Evolutionary conservation across 495 filamentous ascomycete species (phyloP).

Genomic region (Xylaria castorea): DNA sequence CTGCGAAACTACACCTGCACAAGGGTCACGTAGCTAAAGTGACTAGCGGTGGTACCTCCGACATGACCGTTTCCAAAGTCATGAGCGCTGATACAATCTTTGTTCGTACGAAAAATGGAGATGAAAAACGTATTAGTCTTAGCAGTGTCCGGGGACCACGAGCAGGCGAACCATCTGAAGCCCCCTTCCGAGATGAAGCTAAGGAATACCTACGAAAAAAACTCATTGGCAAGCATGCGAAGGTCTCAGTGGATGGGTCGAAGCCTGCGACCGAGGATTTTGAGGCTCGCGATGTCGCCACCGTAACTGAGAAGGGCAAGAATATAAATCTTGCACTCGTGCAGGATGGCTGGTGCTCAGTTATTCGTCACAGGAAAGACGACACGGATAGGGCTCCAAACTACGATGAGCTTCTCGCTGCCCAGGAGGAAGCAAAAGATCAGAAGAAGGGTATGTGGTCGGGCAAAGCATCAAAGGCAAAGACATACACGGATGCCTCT

Average conservation of each 20-base stretch:
- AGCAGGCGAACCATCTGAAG: conserved; percentile 60
- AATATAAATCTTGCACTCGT: conserved; percentile 86
- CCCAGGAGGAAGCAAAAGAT: conserved; percentile 85
- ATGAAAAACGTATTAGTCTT: conserved; percentile 87
- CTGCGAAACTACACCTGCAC: conserved; percentile 74
- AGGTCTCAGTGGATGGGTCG: conserved; percentile 85
- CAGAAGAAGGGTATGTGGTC: conserved; percentile 92
- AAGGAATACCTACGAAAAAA: conserved; percentile 96
- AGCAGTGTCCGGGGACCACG: conserved; percentile 94
- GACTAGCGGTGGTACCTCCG: conserved; percentile 62
- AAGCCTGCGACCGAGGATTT: conserved; percentile 88
- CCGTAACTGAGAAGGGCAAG: conserved; percentile 80
- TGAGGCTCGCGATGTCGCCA: conserved; percentile 93
- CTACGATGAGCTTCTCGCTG: conserved; percentile 89
- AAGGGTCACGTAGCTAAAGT: conserved; percentile 74
- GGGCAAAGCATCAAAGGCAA: conserved; percentile 78
- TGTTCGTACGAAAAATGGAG: conserved; percentile 79
- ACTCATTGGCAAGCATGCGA: conserved; percentile 93
- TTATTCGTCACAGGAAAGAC: conserved; percentile 91
- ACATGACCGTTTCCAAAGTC: conserved; percentile 84
- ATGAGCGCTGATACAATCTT: conserved; percentile 89
- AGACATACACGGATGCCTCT: conserved; percentile 85
- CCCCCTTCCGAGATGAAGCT: conserved; percentile 87
- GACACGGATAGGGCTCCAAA: conserved; percentile 90
- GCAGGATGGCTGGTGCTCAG: conserved; percentile 89